Conservation (phyloP, 176 grass and related monocot genomes). For the Tillandsia leiboldiana region DNA sequence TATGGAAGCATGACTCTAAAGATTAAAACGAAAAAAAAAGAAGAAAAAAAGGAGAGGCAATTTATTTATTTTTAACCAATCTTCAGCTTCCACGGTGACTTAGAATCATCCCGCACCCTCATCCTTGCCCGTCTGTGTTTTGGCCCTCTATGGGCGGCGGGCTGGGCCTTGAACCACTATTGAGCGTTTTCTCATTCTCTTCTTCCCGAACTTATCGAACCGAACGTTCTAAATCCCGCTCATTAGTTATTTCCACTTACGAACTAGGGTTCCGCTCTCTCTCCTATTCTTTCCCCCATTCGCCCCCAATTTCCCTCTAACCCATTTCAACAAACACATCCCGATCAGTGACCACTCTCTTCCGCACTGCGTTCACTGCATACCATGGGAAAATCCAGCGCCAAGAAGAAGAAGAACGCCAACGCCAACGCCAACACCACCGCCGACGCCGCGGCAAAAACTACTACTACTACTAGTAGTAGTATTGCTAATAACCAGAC, state of each 20-base stretch:
- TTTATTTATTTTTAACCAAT: too few relatives aligned
- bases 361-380: slow-evolving; percentile 15
- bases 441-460: neutral
- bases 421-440: slow-evolving; percentile 2
- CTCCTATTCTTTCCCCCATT: neutral
- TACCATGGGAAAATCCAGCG: slow-evolving; percentile 84
- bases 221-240: too few relatives aligned
- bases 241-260: neutral
- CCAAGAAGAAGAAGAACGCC: slow-evolving; percentile 61
- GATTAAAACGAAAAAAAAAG: too few relatives aligned
- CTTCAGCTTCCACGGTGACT: too few relatives aligned
- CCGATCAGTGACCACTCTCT: neutral
- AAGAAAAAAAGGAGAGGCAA: too few relatives aligned
- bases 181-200: too few relatives aligned
- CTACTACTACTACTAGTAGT: slow-evolving; percentile 3
- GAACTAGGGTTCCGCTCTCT: slow-evolving; percentile 23
- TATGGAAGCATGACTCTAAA: too few relatives aligned
- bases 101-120: too few relatives aligned
- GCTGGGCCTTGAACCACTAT: too few relatives aligned
- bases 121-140: too few relatives aligned
- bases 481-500: neutral
- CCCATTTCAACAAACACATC: neutral
- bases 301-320: neutral
- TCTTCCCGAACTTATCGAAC: too few relatives aligned
- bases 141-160: too few relatives aligned